Percentiles rank a stretch among this genome's conserved stretches.
Evolutionary conservation across 2,329 filamentous ascomycete species (phyloP).

Genomic region (Trichophyton benhamiae): DNA sequence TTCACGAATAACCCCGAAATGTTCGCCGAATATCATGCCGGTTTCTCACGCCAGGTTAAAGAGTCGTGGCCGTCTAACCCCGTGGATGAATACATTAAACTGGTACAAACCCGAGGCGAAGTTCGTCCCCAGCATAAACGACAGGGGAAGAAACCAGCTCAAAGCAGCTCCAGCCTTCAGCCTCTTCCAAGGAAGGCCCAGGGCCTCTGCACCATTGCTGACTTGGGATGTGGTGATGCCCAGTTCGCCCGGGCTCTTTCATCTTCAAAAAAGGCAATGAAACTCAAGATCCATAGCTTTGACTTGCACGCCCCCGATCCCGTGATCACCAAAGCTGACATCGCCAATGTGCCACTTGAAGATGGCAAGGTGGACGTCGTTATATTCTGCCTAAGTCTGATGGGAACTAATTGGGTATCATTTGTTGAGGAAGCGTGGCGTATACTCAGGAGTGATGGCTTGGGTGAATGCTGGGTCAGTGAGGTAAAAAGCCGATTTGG

Average conservation of each 20-base stretch:
- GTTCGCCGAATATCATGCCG: conserved; percentile 91
- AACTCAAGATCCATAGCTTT: conserved; percentile 67
- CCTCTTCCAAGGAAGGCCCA: conserved; percentile 58
- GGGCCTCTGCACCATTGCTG: conserved; percentile 66
- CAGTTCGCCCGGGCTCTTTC: conserved; percentile 58
- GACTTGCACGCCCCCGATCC: conserved; percentile 69
- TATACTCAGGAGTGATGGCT: conserved; percentile 72
- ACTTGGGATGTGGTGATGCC: conserved; percentile 88
- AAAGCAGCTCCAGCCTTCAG: conserved; percentile 13
- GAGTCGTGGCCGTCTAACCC: conserved; percentile 90
- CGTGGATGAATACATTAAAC: conserved; percentile 69
- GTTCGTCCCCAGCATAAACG: conserved; percentile 30
- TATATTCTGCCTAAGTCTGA: conserved; percentile 90
- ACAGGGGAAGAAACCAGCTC: conserved; percentile 28
- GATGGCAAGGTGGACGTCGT: conserved; percentile 71
- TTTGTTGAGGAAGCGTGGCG: conserved; percentile 95
- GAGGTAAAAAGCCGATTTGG: conserved; percentile 94
- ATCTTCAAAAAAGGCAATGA: conserved; percentile 50
- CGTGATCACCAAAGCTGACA: conserved; percentile 78
- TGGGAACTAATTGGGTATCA: conserved; percentile 97
- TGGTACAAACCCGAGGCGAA: conserved; percentile 56
- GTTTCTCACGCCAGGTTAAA: conserved; percentile 88
- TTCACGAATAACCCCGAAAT: conserved; percentile 81
- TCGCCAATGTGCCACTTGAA: conserved; percentile 64
- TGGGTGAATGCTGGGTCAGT: conserved; percentile 82